phyloP scores from a whole-genome alignment of 164 flowering plant genomes.

The Saururus chinensis region DNA sequence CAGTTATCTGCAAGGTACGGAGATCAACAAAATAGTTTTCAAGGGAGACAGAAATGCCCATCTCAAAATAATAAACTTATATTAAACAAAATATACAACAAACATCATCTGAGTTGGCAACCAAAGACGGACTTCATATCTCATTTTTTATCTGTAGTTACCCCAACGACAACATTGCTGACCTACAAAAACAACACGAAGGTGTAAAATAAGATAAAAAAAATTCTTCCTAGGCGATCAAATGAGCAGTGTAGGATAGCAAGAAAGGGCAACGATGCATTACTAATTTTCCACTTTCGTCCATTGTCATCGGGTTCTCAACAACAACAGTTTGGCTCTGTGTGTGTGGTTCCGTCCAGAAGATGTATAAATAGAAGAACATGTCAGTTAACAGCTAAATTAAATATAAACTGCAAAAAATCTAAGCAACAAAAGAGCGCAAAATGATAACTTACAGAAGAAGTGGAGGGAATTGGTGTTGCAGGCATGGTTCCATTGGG shows the following conservation, averaged over 20 bases:
- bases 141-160: constrained; percentile 62
- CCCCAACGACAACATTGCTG: constrained; percentile 95
- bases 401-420: not conserved
- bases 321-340: constrained; percentile 86
- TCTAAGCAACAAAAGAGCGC: not conserved
- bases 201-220: not conserved
- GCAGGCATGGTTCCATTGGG: constrained; percentile 40
- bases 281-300: constrained; percentile 92
- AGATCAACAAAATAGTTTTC: not conserved
- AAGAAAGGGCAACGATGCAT: constrained; percentile 3
- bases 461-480: constrained; percentile 36
- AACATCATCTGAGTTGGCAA: not conserved
- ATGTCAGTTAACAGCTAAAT: too few relatives aligned
- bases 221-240: not conserved
- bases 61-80: constrained; percentile 1
- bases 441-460: constrained; percentile 38
- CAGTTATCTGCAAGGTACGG: not conserved
- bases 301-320: constrained; percentile 92
- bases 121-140: not conserved
- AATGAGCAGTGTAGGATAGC: not conserved
- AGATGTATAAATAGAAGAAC: not conserved
- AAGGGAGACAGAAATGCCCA: constrained; percentile 4
- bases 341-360: constrained; percentile 26
- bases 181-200: constrained; percentile 35
- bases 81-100: not conserved